phyloP scores from a whole-genome alignment of 1,284 basidiomycete species.

The Athelia sp. region DNA sequence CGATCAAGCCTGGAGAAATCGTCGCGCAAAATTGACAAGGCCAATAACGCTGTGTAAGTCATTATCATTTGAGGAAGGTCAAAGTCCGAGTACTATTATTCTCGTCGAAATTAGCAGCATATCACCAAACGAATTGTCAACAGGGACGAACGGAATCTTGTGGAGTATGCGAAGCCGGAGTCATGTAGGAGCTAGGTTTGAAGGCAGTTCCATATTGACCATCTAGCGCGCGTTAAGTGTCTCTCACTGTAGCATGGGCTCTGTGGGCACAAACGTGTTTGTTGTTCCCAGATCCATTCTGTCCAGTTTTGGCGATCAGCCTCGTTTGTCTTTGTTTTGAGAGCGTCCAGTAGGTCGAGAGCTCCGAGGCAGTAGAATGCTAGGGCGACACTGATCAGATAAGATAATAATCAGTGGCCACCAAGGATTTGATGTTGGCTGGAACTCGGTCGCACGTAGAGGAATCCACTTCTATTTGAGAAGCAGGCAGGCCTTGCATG shows the following conservation, averaged over 20 bases:
- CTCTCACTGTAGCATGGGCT: no score
- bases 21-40: constrained; percentile 80
- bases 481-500: constrained; percentile 47
- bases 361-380: constrained; percentile 83
- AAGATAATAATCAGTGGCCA: constrained; percentile 6
- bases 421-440: no score
- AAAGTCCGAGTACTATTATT: constrained; percentile 38
- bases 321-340: constrained; percentile 43
- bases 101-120: constrained; percentile 7
- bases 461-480: constrained; percentile 52
- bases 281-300: constrained; percentile 87
- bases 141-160: constrained; percentile 13
- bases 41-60: constrained; percentile 84
- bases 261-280: constrained; percentile 44
- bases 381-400: constrained; percentile 59
- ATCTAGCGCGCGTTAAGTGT: constrained; percentile 24
- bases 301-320: constrained; percentile 61
- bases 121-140: constrained; percentile 1
- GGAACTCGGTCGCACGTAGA: constrained; percentile 50
- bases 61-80: constrained; percentile 84
- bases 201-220: constrained; percentile 67
- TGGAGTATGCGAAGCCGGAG: constrained; percentile 18
- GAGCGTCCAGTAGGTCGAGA: constrained; percentile 64
- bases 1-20: constrained; percentile 68
- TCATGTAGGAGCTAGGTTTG: constrained; percentile 69